phyloP scores from a whole-genome alignment of 768 basidiomycete genomes.

The Strobilomyces dryophilus region DNA sequence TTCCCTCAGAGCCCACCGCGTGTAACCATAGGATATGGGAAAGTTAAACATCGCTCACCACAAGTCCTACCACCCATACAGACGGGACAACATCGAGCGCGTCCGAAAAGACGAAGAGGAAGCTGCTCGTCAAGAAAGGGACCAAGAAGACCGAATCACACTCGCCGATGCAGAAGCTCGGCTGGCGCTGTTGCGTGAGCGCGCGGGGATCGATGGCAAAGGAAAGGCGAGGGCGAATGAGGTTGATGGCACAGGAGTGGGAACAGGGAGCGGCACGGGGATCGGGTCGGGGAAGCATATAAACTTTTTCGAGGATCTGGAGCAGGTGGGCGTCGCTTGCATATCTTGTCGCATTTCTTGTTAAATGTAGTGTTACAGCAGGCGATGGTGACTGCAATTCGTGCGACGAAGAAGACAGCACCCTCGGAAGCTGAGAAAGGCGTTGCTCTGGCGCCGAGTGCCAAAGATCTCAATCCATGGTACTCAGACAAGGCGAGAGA shows the following conservation, averaged over 20 bases:
- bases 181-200: constrained; percentile 57
- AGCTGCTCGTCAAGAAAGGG: constrained; percentile 58
- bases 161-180: constrained; percentile 82
- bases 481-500: constrained; percentile 42
- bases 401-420: constrained; percentile 45
- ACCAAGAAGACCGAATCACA: constrained; percentile 67
- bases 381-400: constrained; percentile 42
- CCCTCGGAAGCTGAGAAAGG: constrained; percentile 64
- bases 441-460: constrained; percentile 66
- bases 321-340: constrained; percentile 43
- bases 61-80: constrained; percentile 87
- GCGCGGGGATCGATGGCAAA: constrained; percentile 45
- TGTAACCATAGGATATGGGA: constrained; percentile 1
- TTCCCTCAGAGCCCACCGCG: too few species aligned
- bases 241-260: constrained; percentile 12
- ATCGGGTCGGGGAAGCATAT: constrained; percentile 58
- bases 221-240: constrained; percentile 35
- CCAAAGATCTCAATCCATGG: constrained; percentile 80
- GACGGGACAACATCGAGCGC: constrained; percentile 78
- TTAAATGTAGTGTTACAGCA: constrained; percentile 30
- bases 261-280: background rate
- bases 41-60: constrained; percentile 82
- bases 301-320: constrained; percentile 82
- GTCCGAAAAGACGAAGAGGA: constrained; percentile 82
- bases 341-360: background rate